Evolutionary conservation across 192 early-diverging fungal genomes (phyloP), one percentile per base, ranked within the genome.

Genomic region (Umbelopsis isabellina): DNA sequence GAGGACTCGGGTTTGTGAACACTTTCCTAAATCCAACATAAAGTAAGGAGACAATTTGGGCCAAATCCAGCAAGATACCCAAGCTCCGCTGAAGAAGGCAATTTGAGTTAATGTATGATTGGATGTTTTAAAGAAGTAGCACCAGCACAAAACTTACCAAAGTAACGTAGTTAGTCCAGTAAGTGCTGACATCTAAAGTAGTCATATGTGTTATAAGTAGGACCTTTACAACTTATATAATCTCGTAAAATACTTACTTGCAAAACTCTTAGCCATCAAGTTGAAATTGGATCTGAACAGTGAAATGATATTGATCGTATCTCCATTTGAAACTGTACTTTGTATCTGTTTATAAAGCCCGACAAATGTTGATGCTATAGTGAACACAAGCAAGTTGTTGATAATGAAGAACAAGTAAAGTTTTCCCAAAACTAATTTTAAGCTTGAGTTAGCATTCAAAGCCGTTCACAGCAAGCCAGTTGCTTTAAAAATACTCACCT

Each of bases 81-180:
- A 92, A 74, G 4, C 55, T 61, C 30, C 55, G 37, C 55, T 61
- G 23, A 27, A 18, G 18, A 37, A 61, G 7, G 55, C 0, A 37
- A 5, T 16, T 7, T 7, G 0, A 35, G 15, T 16, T 37, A 35
- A 18, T 33, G 27, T 15, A 18, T 1, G 33, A 25, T 61, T 5
- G 7, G 16, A n/a, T 30, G 27, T 30, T 18, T 3, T 35, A 4
- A 33, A 13, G 12, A 37, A 12, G n/a, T 3, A 12, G 11, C 15
- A 61, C 13, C 2, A 2, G 55, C 30, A 61, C 4, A 4, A 30
- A 15, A 37, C 87, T 84, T 55, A 83, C 79, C 47, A 92, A 80
- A 44, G 90, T 87, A 18, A 91, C 84, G 68, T 92, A 93, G n/a
- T 85, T 87, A 0, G 90, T 88, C 91, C 91, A 93, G 75, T 89